Conservation (phyloP, 2,329 filamentous ascomycete genomes). For the Botryotinia convoluta region DNA sequence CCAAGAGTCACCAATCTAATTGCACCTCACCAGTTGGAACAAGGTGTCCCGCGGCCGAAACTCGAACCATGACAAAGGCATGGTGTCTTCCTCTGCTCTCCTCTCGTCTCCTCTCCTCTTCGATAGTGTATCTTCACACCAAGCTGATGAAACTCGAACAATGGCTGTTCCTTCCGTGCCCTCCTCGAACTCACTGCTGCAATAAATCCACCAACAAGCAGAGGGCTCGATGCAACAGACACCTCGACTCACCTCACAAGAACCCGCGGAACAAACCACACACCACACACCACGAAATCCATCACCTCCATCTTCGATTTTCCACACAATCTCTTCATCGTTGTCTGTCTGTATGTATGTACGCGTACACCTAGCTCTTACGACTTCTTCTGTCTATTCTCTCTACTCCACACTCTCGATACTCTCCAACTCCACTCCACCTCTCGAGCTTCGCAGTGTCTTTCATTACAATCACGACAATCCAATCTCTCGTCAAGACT, state of each 20-base stretch:
- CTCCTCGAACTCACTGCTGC: background rate
- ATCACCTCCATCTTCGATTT: background rate
- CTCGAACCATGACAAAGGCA: background rate
- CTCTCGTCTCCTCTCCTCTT: background rate
- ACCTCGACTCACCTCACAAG: too few species aligned
- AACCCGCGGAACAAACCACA: background rate
- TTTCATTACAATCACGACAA: too few species aligned
- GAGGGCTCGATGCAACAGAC: background rate
- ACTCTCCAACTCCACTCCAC: too few species aligned
- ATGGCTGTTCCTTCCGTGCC: background rate
- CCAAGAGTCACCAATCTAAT: background rate
- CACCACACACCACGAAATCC: too few species aligned
- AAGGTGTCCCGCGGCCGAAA: background rate
- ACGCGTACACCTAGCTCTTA: too few species aligned
- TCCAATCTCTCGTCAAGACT: too few species aligned
- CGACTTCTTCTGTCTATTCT: too few species aligned
- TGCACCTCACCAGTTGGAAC: background rate
- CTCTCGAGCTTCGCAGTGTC: too few species aligned
- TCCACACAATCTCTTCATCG: background rate
- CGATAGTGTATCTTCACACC: background rate
- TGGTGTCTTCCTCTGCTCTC: slow-evolving; percentile 24
- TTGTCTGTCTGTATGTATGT: background rate
- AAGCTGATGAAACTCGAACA: background rate
- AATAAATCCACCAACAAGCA: background rate
- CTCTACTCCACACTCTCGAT: too few species aligned